phyloP scores from a whole-genome alignment of 345 rosid species.

The Iberis pinnata region DNA sequence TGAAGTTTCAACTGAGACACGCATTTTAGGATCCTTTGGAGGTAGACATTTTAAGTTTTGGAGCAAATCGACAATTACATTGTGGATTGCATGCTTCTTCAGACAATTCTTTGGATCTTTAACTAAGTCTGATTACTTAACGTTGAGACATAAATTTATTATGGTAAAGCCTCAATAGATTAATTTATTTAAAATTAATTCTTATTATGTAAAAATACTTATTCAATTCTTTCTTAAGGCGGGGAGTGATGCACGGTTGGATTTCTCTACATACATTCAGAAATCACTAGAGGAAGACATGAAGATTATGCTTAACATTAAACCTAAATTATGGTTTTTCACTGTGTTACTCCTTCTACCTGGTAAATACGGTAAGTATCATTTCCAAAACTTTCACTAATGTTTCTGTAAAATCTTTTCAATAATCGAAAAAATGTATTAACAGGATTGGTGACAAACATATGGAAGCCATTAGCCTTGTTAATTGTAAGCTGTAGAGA shows the following conservation, averaged over 20 bases:
- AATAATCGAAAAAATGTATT: no score
- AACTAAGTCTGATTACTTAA: conserved; percentile 79
- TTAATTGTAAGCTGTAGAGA: conserved; percentile 50
- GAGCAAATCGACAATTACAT: conserved; percentile 45
- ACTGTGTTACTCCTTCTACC: neutral
- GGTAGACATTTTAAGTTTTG: conserved; percentile 67
- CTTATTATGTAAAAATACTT: no score
- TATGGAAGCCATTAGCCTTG: no score
- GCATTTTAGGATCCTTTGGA: conserved; percentile 91
- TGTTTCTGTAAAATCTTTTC: no score
- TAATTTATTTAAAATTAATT: no score
- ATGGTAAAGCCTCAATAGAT: conserved; percentile 48
- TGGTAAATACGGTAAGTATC: conserved; percentile 20
- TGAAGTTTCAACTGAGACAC: no score
- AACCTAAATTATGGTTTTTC: conserved; percentile 34
- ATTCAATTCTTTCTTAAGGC: conserved; percentile 41
- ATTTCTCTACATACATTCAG: conserved; percentile 76
- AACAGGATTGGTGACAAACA: no score
- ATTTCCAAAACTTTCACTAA: no score
- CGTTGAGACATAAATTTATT: conserved; percentile 87
- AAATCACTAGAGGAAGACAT: conserved; percentile 90
- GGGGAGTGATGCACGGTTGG: conserved; percentile 49
- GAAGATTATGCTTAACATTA: conserved; percentile 76
- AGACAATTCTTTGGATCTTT: conserved; percentile 84
- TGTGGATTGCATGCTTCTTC: conserved; percentile 90